Base-by-base conservation (phyloP, 345 rosid species). In the Cardamine resedifolia region DNA sequence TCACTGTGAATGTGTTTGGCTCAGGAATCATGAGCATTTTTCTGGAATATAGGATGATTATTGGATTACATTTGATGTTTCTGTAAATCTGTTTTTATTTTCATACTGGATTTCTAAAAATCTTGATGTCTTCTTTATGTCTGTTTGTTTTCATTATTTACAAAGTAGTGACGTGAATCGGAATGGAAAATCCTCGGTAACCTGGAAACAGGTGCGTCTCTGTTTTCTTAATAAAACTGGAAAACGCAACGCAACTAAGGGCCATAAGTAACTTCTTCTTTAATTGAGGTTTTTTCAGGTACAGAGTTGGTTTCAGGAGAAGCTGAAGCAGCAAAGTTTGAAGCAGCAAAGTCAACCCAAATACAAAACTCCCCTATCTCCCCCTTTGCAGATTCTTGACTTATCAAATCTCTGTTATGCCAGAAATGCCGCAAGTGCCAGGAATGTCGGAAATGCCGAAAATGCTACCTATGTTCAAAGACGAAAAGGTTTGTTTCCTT, bases 201-300 rank as follows among this genome's bases (percentile, higher is more conserved):
- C 92, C n/a, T 87, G 89, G 85, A 62, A 79, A 45, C 92, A 90
- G 89, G 92, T 92, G 58, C 47, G 72, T 74, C 34, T 75, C 71
- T 58, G 55, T 28, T 33, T 36, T 56, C 43, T 45, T 19, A 16
- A 9, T 50, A 31, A 19, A 47, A 48, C 10, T 58, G 31, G 15
- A 18, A 4, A 43, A 28, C 3, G 26, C 19, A 43, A 28, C 3
- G 26, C 19, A 58, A 59, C 8, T 28, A 6, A 6, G 19, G 38
- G 3, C 5, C 10, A 51, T 5, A 31, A 34, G 41, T 47, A 50
- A 18, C 20, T 34, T 53, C 1, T 78, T 57, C 30, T 67, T 64
- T 67, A 34, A 34, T 19, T 30, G 74, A 43, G 58, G 7, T 28
- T 41, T 71, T 68, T 67, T 10, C 72, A 90, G 98, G 95, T 90